Percentiles rank a stretch among this genome's conserved stretches.
Evolutionary conservation across 75 land plant genomes (phyloP).

Genomic region (Azolla pinnata): DNA sequence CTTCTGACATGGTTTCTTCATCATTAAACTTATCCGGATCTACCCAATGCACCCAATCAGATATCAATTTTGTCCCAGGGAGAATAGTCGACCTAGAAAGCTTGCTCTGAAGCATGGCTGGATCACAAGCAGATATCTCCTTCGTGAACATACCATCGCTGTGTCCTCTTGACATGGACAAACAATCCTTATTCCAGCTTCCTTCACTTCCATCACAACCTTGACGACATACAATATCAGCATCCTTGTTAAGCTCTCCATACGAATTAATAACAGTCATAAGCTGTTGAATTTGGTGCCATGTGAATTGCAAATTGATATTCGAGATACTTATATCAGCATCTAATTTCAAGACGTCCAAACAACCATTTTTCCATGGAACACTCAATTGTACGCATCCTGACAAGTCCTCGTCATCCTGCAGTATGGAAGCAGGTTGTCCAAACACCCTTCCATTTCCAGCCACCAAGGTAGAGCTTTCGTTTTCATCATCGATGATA

Average conservation of each 20-base stretch:
- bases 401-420: conserved; percentile 51
- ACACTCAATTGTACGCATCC: conserved; percentile 60
- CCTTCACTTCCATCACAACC: conserved; percentile 4
- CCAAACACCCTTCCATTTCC: conserved; percentile 11
- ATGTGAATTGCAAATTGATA: conserved; percentile 41
- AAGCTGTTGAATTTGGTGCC: conserved; percentile 47
- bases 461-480: background rate
- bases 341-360: conserved; percentile 57
- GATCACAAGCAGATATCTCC: background rate
- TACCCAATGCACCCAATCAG: conserved; percentile 65
- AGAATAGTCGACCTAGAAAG: conserved; percentile 16
- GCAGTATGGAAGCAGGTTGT: conserved; percentile 32
- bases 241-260: background rate
- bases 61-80: conserved; percentile 52
- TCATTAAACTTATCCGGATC: conserved; percentile 14
- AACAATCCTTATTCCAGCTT: background rate
- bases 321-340: conserved; percentile 51
- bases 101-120: background rate
- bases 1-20: conserved; percentile 34
- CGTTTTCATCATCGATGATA: conserved; percentile 15
- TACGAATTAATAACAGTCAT: conserved; percentile 31
- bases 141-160: background rate
- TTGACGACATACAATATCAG: background rate
- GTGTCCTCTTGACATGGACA: background rate
- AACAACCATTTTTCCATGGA: conserved; percentile 71